These are phyloP conservation scores for Alternaria angustiovoidea DNA, from an alignment of 2,329 filamentous ascomycete genomes.

Conservation along the genomic window DNA sequence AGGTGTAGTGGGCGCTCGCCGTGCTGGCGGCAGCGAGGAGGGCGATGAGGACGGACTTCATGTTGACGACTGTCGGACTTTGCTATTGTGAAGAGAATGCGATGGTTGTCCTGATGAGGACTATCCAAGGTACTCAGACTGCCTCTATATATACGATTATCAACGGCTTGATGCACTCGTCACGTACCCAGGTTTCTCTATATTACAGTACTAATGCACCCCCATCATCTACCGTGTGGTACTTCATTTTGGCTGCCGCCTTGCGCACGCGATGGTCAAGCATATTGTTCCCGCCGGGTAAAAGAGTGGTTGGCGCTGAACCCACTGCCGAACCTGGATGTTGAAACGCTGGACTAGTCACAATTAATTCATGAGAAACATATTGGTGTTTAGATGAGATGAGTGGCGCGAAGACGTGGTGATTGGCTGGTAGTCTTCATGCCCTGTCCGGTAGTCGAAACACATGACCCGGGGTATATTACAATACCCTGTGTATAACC, in stretches of 20 bases:
- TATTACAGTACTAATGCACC: slow-evolving; percentile 11
- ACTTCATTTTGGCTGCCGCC: slow-evolving; percentile 11
- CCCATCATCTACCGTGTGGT: slow-evolving; percentile 8
- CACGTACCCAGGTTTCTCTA: slow-evolving; percentile 2
- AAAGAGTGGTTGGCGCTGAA: slow-evolving; percentile 13
- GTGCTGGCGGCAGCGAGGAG: slow-evolving; percentile 33
- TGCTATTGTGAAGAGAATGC: slow-evolving; percentile 1
- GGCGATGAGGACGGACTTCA: slow-evolving; percentile 40
- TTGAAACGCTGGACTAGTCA: slow-evolving; percentile 19
- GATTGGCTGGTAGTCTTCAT: slow-evolving; percentile 15
- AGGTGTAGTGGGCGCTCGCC: slow-evolving; percentile 44
- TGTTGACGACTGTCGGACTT: slow-evolving; percentile 13
- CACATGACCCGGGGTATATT: slow-evolving; percentile 27
- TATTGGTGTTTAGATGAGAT: slow-evolving; percentile 21
- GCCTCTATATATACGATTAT: slow-evolving; percentile 17
- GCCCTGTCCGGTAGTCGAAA: slow-evolving; percentile 23
- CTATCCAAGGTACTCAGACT: neutral
- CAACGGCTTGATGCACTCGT: neutral
- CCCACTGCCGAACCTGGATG: slow-evolving; percentile 14
- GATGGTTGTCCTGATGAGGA: neutral
- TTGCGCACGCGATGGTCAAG: neutral
- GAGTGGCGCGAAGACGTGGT: neutral
- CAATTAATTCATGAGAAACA: slow-evolving; percentile 25
- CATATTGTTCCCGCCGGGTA: slow-evolving; percentile 30
- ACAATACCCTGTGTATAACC: slow-evolving; percentile 42